These are phyloP conservation scores for Phycomyces nitens DNA, from an alignment of 192 early-diverging fungal species.

Conservation along the genomic window DNA sequence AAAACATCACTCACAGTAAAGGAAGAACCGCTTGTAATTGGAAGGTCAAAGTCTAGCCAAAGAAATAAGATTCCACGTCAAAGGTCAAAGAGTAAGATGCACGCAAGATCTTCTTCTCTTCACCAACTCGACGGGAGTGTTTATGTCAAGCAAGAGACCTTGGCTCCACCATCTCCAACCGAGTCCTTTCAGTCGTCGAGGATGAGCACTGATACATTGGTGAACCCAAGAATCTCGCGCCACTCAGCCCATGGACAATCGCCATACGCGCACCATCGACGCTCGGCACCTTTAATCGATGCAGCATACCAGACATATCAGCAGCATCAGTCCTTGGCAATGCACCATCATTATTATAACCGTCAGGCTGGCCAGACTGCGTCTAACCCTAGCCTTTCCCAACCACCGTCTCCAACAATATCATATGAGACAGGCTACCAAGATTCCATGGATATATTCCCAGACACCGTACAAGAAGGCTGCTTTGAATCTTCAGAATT, in stretches of 20 bases:
- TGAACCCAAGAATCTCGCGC: not conserved
- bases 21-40: not conserved
- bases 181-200: not conserved
- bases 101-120: not conserved
- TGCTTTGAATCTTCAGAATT: no score
- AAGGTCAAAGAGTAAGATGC: no score
- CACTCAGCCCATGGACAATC: not conserved
- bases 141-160: not conserved
- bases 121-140: not conserved
- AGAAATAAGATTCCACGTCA: no score
- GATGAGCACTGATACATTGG: not conserved
- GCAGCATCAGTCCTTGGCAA: not conserved
- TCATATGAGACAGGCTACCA: not conserved
- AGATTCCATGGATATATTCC: not conserved
- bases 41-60: not conserved
- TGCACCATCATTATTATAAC: slow-evolving; percentile 3
- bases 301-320: not conserved
- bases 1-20: not conserved
- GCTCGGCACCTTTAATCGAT: slow-evolving; percentile 14
- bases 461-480: not conserved
- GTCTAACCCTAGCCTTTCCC: slow-evolving; percentile 3
- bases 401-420: slow-evolving; percentile 17
- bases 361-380: not conserved
- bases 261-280: slow-evolving; percentile 16
- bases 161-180: not conserved